Percentiles rank a stretch among this genome's conserved stretches.
These are phyloP conservation scores for Ramaria sp. DNA, from an alignment of 768 basidiomycete species.

Conservation along the genomic window DNA sequence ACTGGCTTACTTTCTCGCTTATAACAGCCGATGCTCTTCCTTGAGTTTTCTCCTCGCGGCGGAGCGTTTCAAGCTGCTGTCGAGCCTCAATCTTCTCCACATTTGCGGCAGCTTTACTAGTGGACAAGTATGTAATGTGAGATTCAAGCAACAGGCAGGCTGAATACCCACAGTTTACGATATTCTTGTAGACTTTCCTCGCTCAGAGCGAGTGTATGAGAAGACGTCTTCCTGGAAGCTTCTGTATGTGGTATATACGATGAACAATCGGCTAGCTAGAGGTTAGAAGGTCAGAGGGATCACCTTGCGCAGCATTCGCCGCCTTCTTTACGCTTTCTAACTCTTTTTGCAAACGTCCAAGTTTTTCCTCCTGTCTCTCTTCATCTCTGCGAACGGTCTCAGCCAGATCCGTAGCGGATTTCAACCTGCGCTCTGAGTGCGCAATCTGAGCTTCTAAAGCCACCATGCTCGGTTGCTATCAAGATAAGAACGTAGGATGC, in stretches of 20 bases:
- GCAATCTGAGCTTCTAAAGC: slow-evolving; percentile 79
- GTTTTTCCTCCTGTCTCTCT: slow-evolving; percentile 37
- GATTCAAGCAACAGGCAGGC: background rate
- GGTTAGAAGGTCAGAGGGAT: background rate
- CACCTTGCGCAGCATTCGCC: slow-evolving; percentile 74
- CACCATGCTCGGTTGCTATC: slow-evolving; percentile 75
- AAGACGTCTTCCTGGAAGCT: slow-evolving; percentile 60
- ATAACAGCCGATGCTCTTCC: slow-evolving; percentile 52
- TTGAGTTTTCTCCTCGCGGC: slow-evolving; percentile 72
- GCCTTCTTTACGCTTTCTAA: slow-evolving; percentile 51
- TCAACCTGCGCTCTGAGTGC: slow-evolving; percentile 70
- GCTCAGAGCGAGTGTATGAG: slow-evolving; percentile 66
- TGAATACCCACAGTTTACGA: slow-evolving; percentile 49
- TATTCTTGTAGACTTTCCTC: slow-evolving; percentile 86
- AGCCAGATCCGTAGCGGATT: slow-evolving; percentile 51
- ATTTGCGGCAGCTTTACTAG: slow-evolving; percentile 71
- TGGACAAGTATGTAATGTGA: background rate
- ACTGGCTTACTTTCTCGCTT: slow-evolving; percentile 56
- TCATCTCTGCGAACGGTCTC: slow-evolving; percentile 57
- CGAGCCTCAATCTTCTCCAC: slow-evolving; percentile 78
- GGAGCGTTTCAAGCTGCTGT: slow-evolving; percentile 69
- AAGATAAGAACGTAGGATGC: background rate
- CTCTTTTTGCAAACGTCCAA: slow-evolving; percentile 51
- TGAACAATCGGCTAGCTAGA: background rate
- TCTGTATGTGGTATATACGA: slow-evolving; percentile 29